Evolutionary conservation across 208 protist species (phyloP).

Genomic region (Leishmania mexicana): DNA sequence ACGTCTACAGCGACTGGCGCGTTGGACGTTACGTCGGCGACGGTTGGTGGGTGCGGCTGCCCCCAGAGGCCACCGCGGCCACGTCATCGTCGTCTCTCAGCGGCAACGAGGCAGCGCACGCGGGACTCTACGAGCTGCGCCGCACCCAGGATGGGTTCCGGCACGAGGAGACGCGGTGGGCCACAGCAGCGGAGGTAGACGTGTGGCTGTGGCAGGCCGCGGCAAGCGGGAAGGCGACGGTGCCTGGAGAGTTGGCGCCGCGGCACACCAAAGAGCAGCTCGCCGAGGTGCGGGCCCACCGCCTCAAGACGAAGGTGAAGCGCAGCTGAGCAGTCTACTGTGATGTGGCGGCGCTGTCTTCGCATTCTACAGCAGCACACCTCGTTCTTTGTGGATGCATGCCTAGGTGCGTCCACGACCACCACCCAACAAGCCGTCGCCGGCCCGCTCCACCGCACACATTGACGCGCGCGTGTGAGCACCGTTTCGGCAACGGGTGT

Average conservation of each 20-base stretch:
- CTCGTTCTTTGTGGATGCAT: background rate
- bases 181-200: conserved; percentile 34
- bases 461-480: background rate
- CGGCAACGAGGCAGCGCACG: background rate
- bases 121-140: conserved; percentile 55
- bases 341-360: too few relatives aligned
- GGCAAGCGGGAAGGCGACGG: conserved; percentile 21
- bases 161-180: conserved; percentile 40
- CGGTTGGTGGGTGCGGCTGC: conserved; percentile 73
- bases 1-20: conserved; percentile 27
- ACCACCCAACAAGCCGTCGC: background rate
- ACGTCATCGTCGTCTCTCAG: background rate
- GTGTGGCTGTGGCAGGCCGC: conserved; percentile 26
- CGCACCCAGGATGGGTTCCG: conserved; percentile 60
- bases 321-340: background rate
- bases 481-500: background rate
- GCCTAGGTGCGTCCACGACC: background rate
- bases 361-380: background rate
- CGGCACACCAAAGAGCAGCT: conserved; percentile 47
- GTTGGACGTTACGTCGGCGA: conserved; percentile 59
- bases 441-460: background rate
- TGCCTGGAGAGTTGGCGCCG: conserved; percentile 40
- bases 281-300: conserved; percentile 40
- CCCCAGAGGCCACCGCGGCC: conserved; percentile 12
- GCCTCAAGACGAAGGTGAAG: conserved; percentile 59